phyloP scores from a whole-genome alignment of 805 yeast genomes.

The Hanseniaspora clermontiae region DNA sequence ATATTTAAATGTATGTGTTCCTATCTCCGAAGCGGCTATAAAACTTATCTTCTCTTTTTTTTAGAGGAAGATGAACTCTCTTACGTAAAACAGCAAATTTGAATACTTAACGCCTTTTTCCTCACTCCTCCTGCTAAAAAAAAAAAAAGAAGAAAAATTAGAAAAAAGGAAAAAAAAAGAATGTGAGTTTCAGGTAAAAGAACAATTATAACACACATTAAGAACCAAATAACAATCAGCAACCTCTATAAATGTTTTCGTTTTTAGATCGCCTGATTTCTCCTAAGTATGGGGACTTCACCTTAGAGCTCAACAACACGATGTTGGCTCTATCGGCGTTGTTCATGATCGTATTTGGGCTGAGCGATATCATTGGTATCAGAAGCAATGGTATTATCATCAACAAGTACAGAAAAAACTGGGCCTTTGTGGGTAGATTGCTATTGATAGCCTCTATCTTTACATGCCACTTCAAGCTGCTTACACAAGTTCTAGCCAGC shows the following conservation, averaged over 20 bases:
- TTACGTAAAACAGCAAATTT: too few species aligned
- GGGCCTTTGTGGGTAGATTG: conserved; percentile 29
- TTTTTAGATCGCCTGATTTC: conserved; percentile 21
- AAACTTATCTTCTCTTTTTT: too few species aligned
- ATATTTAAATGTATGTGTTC: too few species aligned
- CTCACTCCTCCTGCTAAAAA: too few species aligned
- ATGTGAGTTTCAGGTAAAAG: too few species aligned
- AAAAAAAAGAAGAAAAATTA: too few species aligned
- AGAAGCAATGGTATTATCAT: conserved; percentile 19
- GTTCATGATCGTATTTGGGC: conserved; percentile 35
- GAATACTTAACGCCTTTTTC: too few species aligned
- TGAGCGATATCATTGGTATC: conserved; percentile 27
- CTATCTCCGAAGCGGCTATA: too few species aligned
- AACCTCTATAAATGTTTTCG: conserved; percentile 30
- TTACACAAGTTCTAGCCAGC: conserved; percentile 15
- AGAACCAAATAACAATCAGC: not conserved
- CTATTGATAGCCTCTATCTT: conserved; percentile 26
- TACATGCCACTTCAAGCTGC: conserved; percentile 20
- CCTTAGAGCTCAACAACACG: conserved; percentile 48
- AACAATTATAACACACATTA: too few species aligned
- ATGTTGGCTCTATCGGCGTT: conserved; percentile 33
- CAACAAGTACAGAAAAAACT: conserved; percentile 29
- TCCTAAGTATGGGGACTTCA: conserved; percentile 38
- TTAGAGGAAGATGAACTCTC: too few species aligned
- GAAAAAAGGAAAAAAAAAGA: too few species aligned